Conservation (phyloP, 345 rosid species). For the Geranium brycei region DNA sequence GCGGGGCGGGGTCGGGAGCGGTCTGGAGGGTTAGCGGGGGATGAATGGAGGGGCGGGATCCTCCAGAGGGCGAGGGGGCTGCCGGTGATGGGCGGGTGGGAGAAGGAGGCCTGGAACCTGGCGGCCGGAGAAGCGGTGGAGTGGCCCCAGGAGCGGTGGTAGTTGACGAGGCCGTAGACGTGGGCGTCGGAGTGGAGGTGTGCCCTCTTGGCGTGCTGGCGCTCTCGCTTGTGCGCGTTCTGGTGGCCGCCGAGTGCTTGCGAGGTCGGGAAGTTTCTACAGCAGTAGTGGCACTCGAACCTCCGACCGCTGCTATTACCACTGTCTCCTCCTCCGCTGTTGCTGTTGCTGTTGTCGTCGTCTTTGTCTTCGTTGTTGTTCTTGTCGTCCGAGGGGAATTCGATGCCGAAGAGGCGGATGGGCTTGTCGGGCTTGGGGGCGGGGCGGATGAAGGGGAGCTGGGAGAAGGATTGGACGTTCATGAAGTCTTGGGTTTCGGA, state of each 20-base stretch:
- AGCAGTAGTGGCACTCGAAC: slow-evolving; percentile 94
- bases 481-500: slow-evolving; percentile 39
- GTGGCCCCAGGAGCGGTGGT: slow-evolving; percentile 28
- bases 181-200: slow-evolving; percentile 55
- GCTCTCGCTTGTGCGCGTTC: slow-evolving; percentile 97
- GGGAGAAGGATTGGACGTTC: slow-evolving; percentile 46
- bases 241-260: slow-evolving; percentile 99
- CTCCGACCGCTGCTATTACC: slow-evolving; percentile 21
- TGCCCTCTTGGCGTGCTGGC: slow-evolving; percentile 85
- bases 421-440: slow-evolving; percentile 36
- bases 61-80: slow-evolving; percentile 70
- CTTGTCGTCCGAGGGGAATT: slow-evolving; percentile 30
- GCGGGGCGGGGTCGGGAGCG: slow-evolving; percentile 11
- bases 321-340: slow-evolving; percentile 7
- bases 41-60: too few species aligned
- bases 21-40: slow-evolving; percentile 23
- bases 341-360: slow-evolving; percentile 19
- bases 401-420: slow-evolving; percentile 84
- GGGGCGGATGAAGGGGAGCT: slow-evolving; percentile 47
- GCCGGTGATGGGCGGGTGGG: slow-evolving; percentile 56
- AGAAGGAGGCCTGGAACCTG: slow-evolving; percentile 17
- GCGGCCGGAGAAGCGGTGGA: slow-evolving; percentile 41
- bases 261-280: slow-evolving; percentile 91
- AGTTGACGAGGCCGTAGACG: slow-evolving; percentile 39
- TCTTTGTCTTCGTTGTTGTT: slow-evolving; percentile 7